phyloP scores from a whole-genome alignment of 2,329 filamentous ascomycete genomes.

The Neonectria hederae region DNA sequence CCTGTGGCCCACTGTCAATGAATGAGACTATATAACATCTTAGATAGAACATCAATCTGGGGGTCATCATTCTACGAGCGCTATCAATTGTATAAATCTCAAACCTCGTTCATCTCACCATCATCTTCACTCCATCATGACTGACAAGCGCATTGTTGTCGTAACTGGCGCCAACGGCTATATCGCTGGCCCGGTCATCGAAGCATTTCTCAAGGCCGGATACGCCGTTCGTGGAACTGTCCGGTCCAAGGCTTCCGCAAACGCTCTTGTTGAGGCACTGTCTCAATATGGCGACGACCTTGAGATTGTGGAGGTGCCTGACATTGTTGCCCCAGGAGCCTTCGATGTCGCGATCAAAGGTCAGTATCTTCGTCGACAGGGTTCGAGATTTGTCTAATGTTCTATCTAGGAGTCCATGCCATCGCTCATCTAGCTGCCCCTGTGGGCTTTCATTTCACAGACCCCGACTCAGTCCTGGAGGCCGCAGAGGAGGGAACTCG shows the following conservation, averaged over 20 bases:
- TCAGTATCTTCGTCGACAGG: not conserved
- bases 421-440: conserved; percentile 36
- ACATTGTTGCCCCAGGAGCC: conserved; percentile 47
- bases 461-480: conserved; percentile 34
- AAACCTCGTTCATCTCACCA: not conserved
- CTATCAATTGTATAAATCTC: not conserved
- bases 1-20: not conserved
- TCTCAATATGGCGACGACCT: conserved; percentile 35
- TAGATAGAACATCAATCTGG: not conserved
- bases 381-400: conserved; percentile 6
- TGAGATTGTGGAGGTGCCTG: conserved; percentile 44
- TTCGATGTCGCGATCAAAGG: conserved; percentile 50
- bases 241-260: conserved; percentile 42
- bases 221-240: conserved; percentile 52
- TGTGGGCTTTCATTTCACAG: conserved; percentile 34
- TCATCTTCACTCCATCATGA: conserved; percentile 24
- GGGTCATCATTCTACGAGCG: not conserved
- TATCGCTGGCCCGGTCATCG: conserved; percentile 49
- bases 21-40: conserved; percentile 4
- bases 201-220: conserved; percentile 48
- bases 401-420: conserved; percentile 29
- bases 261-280: conserved; percentile 30
- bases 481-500: conserved; percentile 33
- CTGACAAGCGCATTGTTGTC: conserved; percentile 41
- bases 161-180: conserved; percentile 54